Evolutionary conservation across 1,139 yeast genomes (phyloP).

Genomic region (Geotrichum fermentans): DNA sequence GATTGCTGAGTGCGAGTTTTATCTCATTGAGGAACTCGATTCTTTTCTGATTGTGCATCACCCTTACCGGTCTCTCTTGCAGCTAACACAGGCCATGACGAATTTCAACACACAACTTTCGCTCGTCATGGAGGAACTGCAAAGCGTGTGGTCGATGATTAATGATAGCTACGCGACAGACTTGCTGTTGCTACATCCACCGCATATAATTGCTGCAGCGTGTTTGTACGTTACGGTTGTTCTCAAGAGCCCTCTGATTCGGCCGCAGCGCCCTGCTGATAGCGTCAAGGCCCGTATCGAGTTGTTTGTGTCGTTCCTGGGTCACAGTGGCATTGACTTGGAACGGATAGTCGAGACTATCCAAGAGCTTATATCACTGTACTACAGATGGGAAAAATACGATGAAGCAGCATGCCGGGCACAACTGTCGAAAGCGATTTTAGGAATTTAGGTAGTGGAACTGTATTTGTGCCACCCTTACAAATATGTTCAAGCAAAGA

Average conservation of each 20-base stretch:
- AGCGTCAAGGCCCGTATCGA: constrained; percentile 38
- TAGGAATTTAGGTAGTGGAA: neutral
- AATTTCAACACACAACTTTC: constrained; percentile 35
- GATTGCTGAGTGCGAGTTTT: constrained; percentile 95
- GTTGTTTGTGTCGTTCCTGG: constrained; percentile 58
- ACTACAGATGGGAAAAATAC: constrained; percentile 79
- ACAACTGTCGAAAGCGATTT: constrained; percentile 13
- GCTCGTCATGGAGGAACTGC: constrained; percentile 65
- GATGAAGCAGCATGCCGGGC: constrained; percentile 46
- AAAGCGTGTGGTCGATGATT: constrained; percentile 81
- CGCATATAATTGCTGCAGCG: constrained; percentile 83
- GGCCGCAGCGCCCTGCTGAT: constrained; percentile 34
- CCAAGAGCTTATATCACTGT: constrained; percentile 73
- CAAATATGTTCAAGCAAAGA: too few relatives aligned
- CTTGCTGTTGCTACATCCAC: constrained; percentile 74
- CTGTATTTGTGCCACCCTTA: too few relatives aligned
- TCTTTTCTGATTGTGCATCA: constrained; percentile 78
- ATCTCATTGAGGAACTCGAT: constrained; percentile 82
- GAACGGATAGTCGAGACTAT: constrained; percentile 74
- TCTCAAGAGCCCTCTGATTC: constrained; percentile 42
- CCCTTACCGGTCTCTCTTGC: constrained; percentile 73
- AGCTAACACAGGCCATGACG: constrained; percentile 48
- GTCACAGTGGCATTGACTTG: constrained; percentile 69
- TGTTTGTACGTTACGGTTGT: constrained; percentile 72
- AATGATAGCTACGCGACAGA: constrained; percentile 91